These are phyloP conservation scores for Barnettozyma populi DNA, from an alignment of 805 yeast genomes.

Conservation along the genomic window DNA sequence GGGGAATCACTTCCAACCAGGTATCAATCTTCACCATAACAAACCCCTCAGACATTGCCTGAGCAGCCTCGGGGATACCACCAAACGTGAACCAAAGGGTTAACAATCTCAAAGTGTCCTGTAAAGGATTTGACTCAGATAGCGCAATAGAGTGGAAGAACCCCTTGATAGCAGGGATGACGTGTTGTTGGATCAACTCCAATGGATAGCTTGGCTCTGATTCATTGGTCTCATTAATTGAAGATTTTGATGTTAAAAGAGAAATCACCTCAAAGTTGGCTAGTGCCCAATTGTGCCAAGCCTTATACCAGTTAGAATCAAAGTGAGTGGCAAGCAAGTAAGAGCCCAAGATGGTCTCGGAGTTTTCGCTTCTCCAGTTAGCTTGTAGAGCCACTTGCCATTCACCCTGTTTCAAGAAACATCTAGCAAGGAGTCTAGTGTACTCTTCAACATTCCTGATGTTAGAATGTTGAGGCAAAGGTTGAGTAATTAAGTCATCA, in stretches of 20 bases:
- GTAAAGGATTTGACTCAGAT: constrained; percentile 81
- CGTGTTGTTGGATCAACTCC: constrained; percentile 75
- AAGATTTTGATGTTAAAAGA: constrained; percentile 36
- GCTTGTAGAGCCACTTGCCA: constrained; percentile 86
- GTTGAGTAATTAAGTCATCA: constrained; percentile 81
- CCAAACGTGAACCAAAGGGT: constrained; percentile 97
- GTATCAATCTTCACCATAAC: constrained; percentile 83
- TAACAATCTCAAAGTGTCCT: constrained; percentile 83
- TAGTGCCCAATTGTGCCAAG: constrained; percentile 99
- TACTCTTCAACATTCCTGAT: constrained; percentile 74
- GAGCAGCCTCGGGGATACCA: constrained; percentile 86
- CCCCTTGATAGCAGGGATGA: constrained; percentile 92
- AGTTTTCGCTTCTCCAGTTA: constrained; percentile 73
- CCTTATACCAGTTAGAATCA: constrained; percentile 91
- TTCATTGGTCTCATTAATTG: constrained; percentile 26
- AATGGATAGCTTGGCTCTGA: constrained; percentile 32
- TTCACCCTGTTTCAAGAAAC: constrained; percentile 96
- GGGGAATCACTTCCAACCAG: constrained; percentile 95
- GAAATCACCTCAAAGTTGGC: constrained; percentile 96
- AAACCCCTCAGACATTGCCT: constrained; percentile 87
- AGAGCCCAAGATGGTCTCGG: constrained; percentile 85
- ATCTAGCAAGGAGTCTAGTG: constrained; percentile 82
- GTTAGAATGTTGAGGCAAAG: constrained; percentile 57
- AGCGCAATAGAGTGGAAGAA: constrained; percentile 92
- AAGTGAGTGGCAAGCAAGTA: constrained; percentile 92